Base-by-base conservation (phyloP, 1,284 basidiomycete genomes). In the Ustilago tritici region DNA sequence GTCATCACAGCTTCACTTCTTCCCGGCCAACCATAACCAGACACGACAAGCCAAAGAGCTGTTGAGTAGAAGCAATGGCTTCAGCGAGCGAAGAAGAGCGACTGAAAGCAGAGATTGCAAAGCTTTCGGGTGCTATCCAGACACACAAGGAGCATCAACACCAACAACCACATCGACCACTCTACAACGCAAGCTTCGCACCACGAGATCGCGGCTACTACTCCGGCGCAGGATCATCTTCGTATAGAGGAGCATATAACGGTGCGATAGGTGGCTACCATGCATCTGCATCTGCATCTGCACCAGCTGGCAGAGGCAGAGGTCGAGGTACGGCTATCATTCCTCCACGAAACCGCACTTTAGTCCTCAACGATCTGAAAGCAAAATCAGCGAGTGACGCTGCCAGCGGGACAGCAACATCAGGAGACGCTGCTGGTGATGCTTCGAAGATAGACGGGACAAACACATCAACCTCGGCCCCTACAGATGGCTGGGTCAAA, bases 91-190 rank as follows among this genome's bases (percentile, higher is more conserved):
- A 81, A 19, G 70, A 83, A 28, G 82, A 79, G 56, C 73, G 66
- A 8, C 78, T 84, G 58, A 62, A 70, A 49, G 81, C 83, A 43
- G 80, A 84, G 56, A 84, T 84, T 35, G 79, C 76, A 60, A 78
- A 76, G 57, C 80, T 84, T 12, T 70, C 71, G 9, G 83, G 83
- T n/a, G 83, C 81, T 10, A 83, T 84, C 14, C 74, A 81, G 23
- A 67, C 64, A 36, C 80, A 76, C 46, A 78, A 68, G 31, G 49
- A 50, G 64, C 61, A 75, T 47, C 60, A 63, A 8, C 50, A 62
- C 35, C 49, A 23, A 40, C 55, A 47, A 34, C 31, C 63, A 38
- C 35, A 56, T n/a, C 36, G n/a, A n/a, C 23, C 76, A 23, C 23
- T 73, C 14, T 58, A 65, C 36, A 28, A 54, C 6, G 40, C 40